Evolutionary conservation across 225 moss, liverwort and hornwort species (phyloP).

Genomic region (Sphagnum contortum): DNA sequence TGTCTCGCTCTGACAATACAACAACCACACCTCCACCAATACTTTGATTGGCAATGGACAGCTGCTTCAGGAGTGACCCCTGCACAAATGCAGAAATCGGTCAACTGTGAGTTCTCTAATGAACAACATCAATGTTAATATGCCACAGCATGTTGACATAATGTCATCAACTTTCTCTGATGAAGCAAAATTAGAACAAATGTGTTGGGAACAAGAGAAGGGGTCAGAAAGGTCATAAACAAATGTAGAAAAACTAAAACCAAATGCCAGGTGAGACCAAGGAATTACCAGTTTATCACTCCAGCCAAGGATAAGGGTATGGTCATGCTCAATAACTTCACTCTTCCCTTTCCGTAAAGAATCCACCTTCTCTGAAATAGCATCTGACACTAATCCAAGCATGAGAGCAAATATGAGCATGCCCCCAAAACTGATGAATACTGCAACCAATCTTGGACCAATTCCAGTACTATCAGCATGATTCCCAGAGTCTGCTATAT

Average conservation of each 20-base stretch:
- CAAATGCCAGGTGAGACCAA: too few relatives aligned
- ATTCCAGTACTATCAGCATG: constrained; percentile 48
- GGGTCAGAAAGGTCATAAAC: too few relatives aligned
- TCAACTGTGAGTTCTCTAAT: not conserved
- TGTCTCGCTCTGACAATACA: constrained; percentile 45
- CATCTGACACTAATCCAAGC: constrained; percentile 55
- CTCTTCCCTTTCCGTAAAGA: constrained; percentile 50
- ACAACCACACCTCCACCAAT: constrained; percentile 52
- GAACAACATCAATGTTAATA: not conserved
- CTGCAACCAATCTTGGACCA: constrained; percentile 36
- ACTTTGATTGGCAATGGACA: constrained; percentile 46
- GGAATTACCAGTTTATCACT: constrained; percentile 43
- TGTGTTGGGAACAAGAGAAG: too few relatives aligned
- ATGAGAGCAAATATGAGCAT: constrained; percentile 60
- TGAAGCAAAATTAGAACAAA: too few relatives aligned
- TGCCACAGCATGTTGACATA: not conserved
- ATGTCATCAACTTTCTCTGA: too few relatives aligned
- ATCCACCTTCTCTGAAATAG: constrained; percentile 51
- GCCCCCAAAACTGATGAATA: constrained; percentile 43
- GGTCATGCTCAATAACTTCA: constrained; percentile 51
- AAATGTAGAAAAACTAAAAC: too few relatives aligned
- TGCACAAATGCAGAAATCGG: constrained; percentile 6
- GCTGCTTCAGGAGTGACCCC: constrained; percentile 47
- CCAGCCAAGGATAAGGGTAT: constrained; percentile 48
- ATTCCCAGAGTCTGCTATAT: constrained; percentile 48